Base-by-base conservation (phyloP, 192 early-diverging fungal genomes). In the Backusella psychrophila region DNA sequence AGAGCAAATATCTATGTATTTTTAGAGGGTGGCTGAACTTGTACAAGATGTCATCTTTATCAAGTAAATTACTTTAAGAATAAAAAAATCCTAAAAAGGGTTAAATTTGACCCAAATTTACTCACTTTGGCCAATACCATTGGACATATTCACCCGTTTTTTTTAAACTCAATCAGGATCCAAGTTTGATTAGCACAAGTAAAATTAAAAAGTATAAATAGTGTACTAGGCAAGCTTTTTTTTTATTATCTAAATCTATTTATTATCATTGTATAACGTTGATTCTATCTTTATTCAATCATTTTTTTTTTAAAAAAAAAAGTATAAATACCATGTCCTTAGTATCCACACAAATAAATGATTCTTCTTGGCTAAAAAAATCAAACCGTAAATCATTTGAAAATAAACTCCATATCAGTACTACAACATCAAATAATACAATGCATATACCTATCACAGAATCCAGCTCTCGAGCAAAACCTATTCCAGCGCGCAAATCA, bases 181-280 rank as follows among this genome's bases (percentile, higher is more conserved):
- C 56, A 23, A 63, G 56, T 29, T 63, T 63, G 23, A 14, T 8
- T 63, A 63, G 3, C 56, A 63, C 56, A 63, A 26, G 56, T 63
- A 63, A 63, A 63, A 63, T 63, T 63, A 63, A 63, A 56, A 63
- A 63, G 56, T 63, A 63, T 63, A 63, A 63, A 63, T 63, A 63
- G 56, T 11, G 11, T 29, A 63, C 56, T 29, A 4, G 14, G 21
- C 26, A 12, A 26, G 12, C 11, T 26, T 26, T 59, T 59, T 59
- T 59, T 29, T 59, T 59, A 23, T 59, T 59, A 23, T 59, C 53
- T 23, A 59, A 23, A 26, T 59, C 11, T 56, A 23, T 23, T 56
- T 56, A 56, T 56, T 56, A 56, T 53, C 52, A 8, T 59, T 59
- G 23, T 63, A 63, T 63, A 63, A 63, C 56, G 26, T 63, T 26